Evolutionary conservation across 805 yeast species (phyloP).

Genomic region (Yarrowia keelungensis): DNA sequence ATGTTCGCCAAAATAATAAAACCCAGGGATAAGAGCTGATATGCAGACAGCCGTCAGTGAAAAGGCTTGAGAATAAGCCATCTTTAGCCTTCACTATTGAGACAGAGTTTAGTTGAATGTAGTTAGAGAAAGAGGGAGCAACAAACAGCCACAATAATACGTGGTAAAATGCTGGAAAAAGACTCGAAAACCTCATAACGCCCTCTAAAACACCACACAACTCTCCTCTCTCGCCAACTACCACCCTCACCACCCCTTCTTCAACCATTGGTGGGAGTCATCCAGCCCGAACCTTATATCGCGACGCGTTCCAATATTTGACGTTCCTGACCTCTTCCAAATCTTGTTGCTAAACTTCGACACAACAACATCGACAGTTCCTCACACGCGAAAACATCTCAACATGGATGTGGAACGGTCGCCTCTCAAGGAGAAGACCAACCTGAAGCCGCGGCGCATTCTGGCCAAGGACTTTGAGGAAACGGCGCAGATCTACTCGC

Average conservation of each 20-base stretch:
- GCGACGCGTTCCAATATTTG: conserved; percentile 35
- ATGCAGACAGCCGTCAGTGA: too few species aligned
- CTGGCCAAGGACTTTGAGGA: conserved; percentile 36
- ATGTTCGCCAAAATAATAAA: conserved; percentile 25
- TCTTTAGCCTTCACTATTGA: too few species aligned
- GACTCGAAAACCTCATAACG: too few species aligned
- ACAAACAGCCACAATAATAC: too few species aligned
- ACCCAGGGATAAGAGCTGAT: too few species aligned
- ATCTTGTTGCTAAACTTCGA: conserved; percentile 25
- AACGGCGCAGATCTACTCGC: conserved; percentile 29
- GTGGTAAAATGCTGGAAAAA: too few species aligned
- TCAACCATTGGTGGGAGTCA: conserved; percentile 9
- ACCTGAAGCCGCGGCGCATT: conserved; percentile 29
- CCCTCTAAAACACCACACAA: too few species aligned
- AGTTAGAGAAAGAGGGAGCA: too few species aligned
- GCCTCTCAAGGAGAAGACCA: conserved; percentile 36
- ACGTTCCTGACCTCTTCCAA: conserved; percentile 3
- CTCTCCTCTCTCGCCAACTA: too few species aligned
- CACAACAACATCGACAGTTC: background rate
- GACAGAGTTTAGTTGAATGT: too few species aligned
- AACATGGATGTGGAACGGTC: conserved; percentile 35
- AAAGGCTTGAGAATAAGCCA: too few species aligned
- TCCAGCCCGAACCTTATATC: conserved; percentile 31
- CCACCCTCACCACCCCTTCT: too few species aligned
- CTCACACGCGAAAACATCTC: background rate